Evolutionary conservation across 2,329 filamentous ascomycete genomes (phyloP), one percentile per base, ranked within the genome.

Genomic region (Phoma sp.): DNA sequence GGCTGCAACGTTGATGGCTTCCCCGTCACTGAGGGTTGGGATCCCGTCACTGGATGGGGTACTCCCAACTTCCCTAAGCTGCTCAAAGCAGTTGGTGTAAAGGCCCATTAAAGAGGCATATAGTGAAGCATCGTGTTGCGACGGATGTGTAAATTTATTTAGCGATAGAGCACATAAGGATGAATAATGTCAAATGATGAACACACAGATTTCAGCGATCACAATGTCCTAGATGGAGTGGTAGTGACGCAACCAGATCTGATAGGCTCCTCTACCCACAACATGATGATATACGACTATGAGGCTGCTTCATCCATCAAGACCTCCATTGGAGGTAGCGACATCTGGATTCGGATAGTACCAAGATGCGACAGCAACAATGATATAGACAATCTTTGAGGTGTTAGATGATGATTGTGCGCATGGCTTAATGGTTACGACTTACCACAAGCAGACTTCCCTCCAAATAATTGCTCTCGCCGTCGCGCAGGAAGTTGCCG

Each of bases 381-480:
- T 83, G 13, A 86, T 67, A 64, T 88, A 88, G 11, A 87, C 82
- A 33, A 89, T 83, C 38, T 72, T 33, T 1, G 1, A 6, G 0
- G 1, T 7, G 35, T 60, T 40, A 51, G 46, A 2, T 1, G 11
- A 4, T 7, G 6, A 39, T 24, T 14, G 30, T 8, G 22, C 29
- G 22, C 9, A 29, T 22, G 14, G 1, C 1, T 1, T 27, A 7
- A 38, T 22, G 4, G 8, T 23, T 9, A 23, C 7, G 14, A 62
- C 67, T 60, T 59, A 72, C 68, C 23, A 96, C 84, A 58, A 91
- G 89, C 18, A 97, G 82, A 22, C 86, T 84, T 1, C 93, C 93
- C 72, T 97, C 93, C 2, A 97, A 82, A 68, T 96, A 97, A 66
- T 96, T 96, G 55, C 86, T 91, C 80, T 95, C 93, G 62, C 91